Conservation (phyloP, 371 early-diverging fungal species). For the Sporodiniella umbellata region DNA sequence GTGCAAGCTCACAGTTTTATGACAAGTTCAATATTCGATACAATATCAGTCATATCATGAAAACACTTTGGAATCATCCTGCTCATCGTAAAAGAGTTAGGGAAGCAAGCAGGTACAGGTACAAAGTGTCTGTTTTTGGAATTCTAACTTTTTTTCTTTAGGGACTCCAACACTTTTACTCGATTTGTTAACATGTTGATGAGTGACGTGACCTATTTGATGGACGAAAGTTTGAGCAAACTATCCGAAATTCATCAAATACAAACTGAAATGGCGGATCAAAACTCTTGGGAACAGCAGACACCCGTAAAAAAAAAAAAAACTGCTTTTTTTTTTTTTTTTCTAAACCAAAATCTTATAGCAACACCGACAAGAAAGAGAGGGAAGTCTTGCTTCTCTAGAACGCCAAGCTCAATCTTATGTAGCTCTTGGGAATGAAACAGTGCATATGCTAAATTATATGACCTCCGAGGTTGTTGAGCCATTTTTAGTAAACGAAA, state of each 20-base stretch:
- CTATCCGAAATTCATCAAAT: slow-evolving; percentile 80
- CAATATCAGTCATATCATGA: slow-evolving; percentile 92
- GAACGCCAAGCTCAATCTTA: slow-evolving; percentile 89
- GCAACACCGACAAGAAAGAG: slow-evolving; percentile 68
- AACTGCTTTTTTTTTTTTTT: not conserved
- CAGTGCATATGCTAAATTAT: slow-evolving; percentile 88
- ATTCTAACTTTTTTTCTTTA: slow-evolving; percentile 6
- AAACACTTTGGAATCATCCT: slow-evolving; percentile 79
- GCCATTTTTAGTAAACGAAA: slow-evolving; percentile 88
- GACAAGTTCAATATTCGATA: slow-evolving; percentile 98
- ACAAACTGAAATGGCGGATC: slow-evolving; percentile 74
- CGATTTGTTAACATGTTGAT: slow-evolving; percentile 92
- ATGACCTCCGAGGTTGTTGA: slow-evolving; percentile 74
- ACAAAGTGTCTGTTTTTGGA: not conserved
- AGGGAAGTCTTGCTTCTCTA: slow-evolving; percentile 54
- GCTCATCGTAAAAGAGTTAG: slow-evolving; percentile 56
- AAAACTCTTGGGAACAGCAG: slow-evolving; percentile 51
- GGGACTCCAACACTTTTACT: slow-evolving; percentile 72
- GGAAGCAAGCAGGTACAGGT: slow-evolving; percentile 57
- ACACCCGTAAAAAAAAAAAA: slow-evolving; percentile 43
- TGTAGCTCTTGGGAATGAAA: slow-evolving; percentile 88
- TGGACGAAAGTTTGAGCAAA: slow-evolving; percentile 91
- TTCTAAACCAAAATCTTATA: slow-evolving; percentile 5
- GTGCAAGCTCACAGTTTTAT: slow-evolving; percentile 90
- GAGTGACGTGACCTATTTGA: slow-evolving; percentile 93